These are phyloP conservation scores for Trichodelitschia bisporula DNA, from an alignment of 495 filamentous ascomycete species.

Conservation along the genomic window DNA sequence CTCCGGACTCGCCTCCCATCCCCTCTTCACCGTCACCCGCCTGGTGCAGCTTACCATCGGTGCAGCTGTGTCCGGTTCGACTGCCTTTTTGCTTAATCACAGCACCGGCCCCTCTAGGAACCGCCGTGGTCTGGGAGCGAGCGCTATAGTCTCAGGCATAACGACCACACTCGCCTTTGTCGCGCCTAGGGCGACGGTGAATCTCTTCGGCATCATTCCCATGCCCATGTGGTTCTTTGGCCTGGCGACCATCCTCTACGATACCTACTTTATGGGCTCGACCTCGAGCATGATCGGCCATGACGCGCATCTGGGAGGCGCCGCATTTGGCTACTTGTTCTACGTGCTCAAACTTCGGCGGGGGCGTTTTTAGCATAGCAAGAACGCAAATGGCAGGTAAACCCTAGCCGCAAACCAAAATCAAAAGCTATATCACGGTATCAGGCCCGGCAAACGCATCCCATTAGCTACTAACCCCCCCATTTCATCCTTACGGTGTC, in stretches of 20 bases:
- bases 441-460: too few species aligned
- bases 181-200: slow-evolving; percentile 3
- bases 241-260: slow-evolving; percentile 9
- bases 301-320: slow-evolving; percentile 16
- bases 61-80: slow-evolving; percentile 7
- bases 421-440: too few species aligned
- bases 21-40: slow-evolving; percentile 3
- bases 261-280: slow-evolving; percentile 10
- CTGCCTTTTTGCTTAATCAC: slow-evolving; percentile 3
- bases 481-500: too few species aligned
- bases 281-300: slow-evolving; percentile 7
- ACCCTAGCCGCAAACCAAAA: too few species aligned
- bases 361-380: too few species aligned
- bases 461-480: too few species aligned
- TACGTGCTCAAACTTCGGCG: slow-evolving; percentile 8
- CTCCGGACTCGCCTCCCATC: slow-evolving; percentile 5
- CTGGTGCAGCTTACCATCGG: slow-evolving; percentile 9
- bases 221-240: slow-evolving; percentile 12
- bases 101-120: neutral
- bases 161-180: slow-evolving; percentile 9
- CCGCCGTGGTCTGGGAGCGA: slow-evolving; percentile 8
- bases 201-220: slow-evolving; percentile 11
- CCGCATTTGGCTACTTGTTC: slow-evolving; percentile 10
- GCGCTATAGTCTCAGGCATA: slow-evolving; percentile 13
- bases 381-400: too few species aligned